Percentiles rank a stretch among this genome's conserved stretches.
Conservation (phyloP, 2,329 filamentous ascomycete genomes). For the Aspergillus sclerotialis region DNA sequence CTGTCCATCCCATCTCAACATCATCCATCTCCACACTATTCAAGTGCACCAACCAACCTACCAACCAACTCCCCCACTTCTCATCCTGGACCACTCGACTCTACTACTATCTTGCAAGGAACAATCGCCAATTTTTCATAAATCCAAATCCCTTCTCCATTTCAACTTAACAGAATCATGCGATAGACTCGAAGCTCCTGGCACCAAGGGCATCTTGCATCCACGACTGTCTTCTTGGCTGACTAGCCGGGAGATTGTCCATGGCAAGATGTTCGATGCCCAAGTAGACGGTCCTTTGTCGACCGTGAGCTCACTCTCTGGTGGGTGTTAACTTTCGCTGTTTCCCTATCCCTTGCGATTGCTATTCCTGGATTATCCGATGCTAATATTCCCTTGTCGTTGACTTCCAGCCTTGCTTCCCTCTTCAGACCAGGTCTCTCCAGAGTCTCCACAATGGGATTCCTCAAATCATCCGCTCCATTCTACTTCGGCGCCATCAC, state of each 20-base stretch:
- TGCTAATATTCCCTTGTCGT: constrained; percentile 2
- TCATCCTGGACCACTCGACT: constrained; percentile 14
- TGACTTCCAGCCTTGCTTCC: constrained; percentile 13
- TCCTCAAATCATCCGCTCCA: constrained; percentile 19
- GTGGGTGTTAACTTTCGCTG: constrained; percentile 12
- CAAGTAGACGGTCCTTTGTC: constrained; percentile 30
- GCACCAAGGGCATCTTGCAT: constrained; percentile 31
- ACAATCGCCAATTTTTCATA: constrained; percentile 2
- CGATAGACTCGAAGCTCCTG: constrained; percentile 27
- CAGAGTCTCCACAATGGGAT: constrained; percentile 27
- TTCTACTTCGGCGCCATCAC: constrained; percentile 17
- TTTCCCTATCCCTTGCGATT: constrained; percentile 6
- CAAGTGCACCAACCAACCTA: background rate
- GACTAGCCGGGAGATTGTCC: constrained; percentile 24
- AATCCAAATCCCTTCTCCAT: constrained; percentile 7
- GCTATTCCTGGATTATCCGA: constrained; percentile 5
- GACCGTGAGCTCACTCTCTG: constrained; percentile 29
- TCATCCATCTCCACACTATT: constrained; percentile 1
- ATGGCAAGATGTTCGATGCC: constrained; percentile 37
- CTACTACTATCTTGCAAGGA: too few species aligned
- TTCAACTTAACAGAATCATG: constrained; percentile 28
- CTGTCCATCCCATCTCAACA: constrained; percentile 1
- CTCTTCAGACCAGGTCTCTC: constrained; percentile 22
- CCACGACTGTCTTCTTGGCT: constrained; percentile 25
- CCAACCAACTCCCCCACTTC: constrained; percentile 1